Percentiles rank a stretch among this genome's conserved stretches.
Evolutionary conservation across 768 basidiomycete genomes (phyloP).

Genomic region (Asterophora lycoperdoides): DNA sequence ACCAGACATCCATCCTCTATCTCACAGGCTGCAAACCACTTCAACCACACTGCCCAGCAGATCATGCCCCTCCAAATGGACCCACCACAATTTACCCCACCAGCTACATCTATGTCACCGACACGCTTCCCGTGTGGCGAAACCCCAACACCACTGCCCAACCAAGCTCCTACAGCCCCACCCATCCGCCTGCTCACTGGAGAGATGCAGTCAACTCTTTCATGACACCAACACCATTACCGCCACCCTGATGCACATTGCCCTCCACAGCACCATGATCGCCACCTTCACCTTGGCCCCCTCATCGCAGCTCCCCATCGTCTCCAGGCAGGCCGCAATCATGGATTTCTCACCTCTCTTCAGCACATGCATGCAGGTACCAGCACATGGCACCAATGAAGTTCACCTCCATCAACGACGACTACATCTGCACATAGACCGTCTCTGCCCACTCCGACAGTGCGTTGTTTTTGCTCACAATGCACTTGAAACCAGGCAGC

Average conservation of each 20-base stretch:
- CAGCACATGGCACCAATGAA: conserved; percentile 47
- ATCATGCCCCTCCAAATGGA: conserved; percentile 53
- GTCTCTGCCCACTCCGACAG: conserved; percentile 39
- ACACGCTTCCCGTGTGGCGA: conserved; percentile 53
- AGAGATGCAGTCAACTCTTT: conserved; percentile 32
- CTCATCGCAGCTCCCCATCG: conserved; percentile 28
- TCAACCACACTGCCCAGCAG: conserved; percentile 42
- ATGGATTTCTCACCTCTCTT: conserved; percentile 51
- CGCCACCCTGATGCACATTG: conserved; percentile 35
- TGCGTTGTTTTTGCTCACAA: conserved; percentile 43
- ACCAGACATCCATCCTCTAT: conserved; percentile 82
- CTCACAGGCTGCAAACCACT: conserved; percentile 54
- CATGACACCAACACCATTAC: conserved; percentile 28
- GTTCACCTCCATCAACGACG: conserved; percentile 49
- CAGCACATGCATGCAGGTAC: conserved; percentile 40
- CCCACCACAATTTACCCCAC: conserved; percentile 47
- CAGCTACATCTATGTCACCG: conserved; percentile 47
- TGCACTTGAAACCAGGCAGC: conserved; percentile 51
- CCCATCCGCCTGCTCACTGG: conserved; percentile 49
- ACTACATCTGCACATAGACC: conserved; percentile 64
- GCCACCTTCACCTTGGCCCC: conserved; percentile 51
- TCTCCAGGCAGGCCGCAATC: conserved; percentile 50
- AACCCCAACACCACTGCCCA: conserved; percentile 18
- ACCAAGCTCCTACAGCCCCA: conserved; percentile 54
- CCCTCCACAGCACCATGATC: conserved; percentile 42